Evolutionary conservation across 1,139 yeast species (phyloP), one percentile per base, ranked within the genome.

Genomic region (Blastobotrys malaysiensis): DNA sequence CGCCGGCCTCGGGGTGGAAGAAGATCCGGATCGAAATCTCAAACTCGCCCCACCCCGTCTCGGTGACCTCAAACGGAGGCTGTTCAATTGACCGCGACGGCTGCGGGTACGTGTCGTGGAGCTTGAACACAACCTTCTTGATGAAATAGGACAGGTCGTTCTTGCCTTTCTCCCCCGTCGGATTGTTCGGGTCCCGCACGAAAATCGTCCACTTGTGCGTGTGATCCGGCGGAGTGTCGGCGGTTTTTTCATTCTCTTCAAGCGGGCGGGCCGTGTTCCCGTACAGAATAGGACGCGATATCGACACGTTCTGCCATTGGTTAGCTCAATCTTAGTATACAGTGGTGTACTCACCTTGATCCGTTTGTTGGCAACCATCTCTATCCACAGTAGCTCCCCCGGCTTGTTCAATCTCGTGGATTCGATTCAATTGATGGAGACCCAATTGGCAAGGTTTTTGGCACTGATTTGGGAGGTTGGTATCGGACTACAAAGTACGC

Each of bases 11-110:
- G 22, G 85, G 78, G 47, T 85, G 86, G 71, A 93, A 93, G 69
- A 85, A 91, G 36, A 93, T 81, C 69, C 91, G 88, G 55, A 93
- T 84, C 45, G 87, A 82, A 59, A 95, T 87, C 66, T 93, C 99
- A 72, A 93, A 93, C 70, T 93, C 99, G 59, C 99, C 99, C 99
- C 99, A 93, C 0, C 99, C 99, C 0, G 98, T 88, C 67, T 95
- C 99, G 0, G 97, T 88, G 13, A 93, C 91, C 68, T 91, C 95
- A 65, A 87, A 93, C 0, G 99, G 99, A 1, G 97, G 97, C 36
- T 77, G 70, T 60, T 93, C 99, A 6, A 93, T 78, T 1, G 95
- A 78, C 55, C 99, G 74, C 16, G 90, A 82, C 1, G 97, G 83
- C 62, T 84, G 88, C 11, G 86, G 87, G 65, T 93, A 93, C 0